Base-by-base conservation (phyloP, 1,284 basidiomycete species). In the Rhizoctonia solani region DNA sequence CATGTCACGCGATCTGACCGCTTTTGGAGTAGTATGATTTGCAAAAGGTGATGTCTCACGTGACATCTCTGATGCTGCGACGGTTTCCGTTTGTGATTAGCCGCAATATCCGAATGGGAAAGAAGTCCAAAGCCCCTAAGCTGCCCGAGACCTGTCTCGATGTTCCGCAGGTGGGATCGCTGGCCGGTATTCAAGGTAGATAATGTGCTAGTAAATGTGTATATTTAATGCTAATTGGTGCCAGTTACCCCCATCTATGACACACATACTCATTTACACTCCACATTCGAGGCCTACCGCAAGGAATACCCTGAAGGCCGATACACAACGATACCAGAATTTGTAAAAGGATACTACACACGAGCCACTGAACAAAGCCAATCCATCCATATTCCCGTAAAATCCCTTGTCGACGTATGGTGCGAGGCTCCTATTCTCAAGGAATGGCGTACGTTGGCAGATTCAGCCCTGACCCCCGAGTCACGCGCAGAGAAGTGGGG, bases 371-470 rank as follows among this genome's bases (percentile, higher is more conserved):
- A 49, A 13, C 32, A 70, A 8, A 39, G 37, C 11, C 19, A 56
- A 23, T 44, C 68, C 3, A 21, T 46, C 4, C 53, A 21, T 19
- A 52, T 50, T 32, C 55, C 69, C 4, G 32, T 66, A 73, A 75
- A 4, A 63, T 82, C 85, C 4, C 81, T 92, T 67, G 83, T 92
- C 3, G 90, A 93, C 72, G 90, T 93, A 1, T 93, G 88, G 87
- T 92, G 90, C 71, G 90, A 92, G 72, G 88, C 88, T 0, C 87
- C 88, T 0, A 82, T 89, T 16, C 79, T 78, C 68, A 30, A 29
- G 46, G 55, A 79, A 0, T 92, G 89, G 89, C 83, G 79, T 72
- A 86, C 87, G 70, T 78, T 90, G 50, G 90, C 90, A 1, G 88
- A 92, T 75, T 86, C 87, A 0, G 88, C 89, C 1, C 30, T 87